Percentiles rank a stretch among this genome's conserved stretches.
These are phyloP conservation scores for Phylloboletellus chloephorus DNA, from an alignment of 1,284 basidiomycete genomes.

Conservation along the genomic window DNA sequence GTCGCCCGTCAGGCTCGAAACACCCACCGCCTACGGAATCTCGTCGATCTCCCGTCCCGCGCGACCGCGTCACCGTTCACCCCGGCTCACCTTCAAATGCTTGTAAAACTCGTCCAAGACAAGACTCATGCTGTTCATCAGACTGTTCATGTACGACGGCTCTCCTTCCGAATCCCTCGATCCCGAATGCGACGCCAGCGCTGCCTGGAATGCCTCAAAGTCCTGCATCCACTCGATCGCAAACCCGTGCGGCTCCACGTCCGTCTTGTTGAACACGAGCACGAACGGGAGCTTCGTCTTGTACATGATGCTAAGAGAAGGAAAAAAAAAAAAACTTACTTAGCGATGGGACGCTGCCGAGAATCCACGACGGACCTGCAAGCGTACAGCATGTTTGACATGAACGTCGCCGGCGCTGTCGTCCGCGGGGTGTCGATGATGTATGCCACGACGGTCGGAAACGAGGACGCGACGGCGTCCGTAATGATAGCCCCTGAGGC, in stretches of 20 bases:
- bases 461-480: slow-evolving; percentile 89
- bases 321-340: not conserved
- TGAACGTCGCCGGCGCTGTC: slow-evolving; percentile 94
- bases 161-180: slow-evolving; percentile 80
- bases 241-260: slow-evolving; percentile 85
- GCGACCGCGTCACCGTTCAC: not conserved
- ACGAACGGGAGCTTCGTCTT: slow-evolving; percentile 98
- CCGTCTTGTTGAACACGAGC: slow-evolving; percentile 98
- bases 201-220: slow-evolving; percentile 85
- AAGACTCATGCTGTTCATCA: slow-evolving; percentile 99
- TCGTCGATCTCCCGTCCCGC: slow-evolving; percentile 2
- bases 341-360: not conserved
- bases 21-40: slow-evolving; percentile 76
- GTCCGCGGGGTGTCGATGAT: slow-evolving; percentile 97
- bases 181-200: slow-evolving; percentile 59
- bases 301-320: slow-evolving; percentile 78
- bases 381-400: slow-evolving; percentile 99
- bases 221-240: slow-evolving; percentile 98
- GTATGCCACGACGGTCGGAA: slow-evolving; percentile 95
- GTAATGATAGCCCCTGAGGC: slow-evolving; percentile 98
- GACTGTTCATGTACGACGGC: slow-evolving; percentile 95
- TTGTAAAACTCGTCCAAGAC: slow-evolving; percentile 99
- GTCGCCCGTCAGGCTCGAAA: slow-evolving; percentile 91
- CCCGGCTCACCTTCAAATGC: slow-evolving; percentile 69
- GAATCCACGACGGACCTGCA: slow-evolving; percentile 67